phyloP scores from a whole-genome alignment of 257 asterid species.

The Rauvolfia tetraphylla region DNA sequence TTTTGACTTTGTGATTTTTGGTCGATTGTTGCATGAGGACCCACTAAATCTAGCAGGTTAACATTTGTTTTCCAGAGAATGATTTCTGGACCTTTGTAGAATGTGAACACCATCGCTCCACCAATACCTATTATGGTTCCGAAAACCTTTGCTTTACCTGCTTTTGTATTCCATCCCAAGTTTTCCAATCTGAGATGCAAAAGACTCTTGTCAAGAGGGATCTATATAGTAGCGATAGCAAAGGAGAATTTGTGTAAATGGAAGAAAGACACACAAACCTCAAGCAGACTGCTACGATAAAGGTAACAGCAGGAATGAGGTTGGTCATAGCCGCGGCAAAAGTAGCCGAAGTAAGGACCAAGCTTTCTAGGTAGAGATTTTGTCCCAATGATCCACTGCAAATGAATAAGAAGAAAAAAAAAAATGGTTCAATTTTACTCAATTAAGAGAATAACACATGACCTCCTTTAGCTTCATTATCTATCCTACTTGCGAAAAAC shows the following conservation, averaged over 20 bases:
- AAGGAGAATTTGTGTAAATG: neutral
- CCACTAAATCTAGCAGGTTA: conserved; percentile 38
- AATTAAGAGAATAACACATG: no score
- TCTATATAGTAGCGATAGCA: no score
- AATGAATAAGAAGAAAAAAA: neutral
- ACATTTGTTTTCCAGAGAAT: conserved; percentile 40
- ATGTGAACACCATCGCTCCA: conserved; percentile 80
- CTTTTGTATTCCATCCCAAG: conserved; percentile 46
- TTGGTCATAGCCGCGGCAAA: conserved; percentile 53
- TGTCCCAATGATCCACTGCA: conserved; percentile 61
- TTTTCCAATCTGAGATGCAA: conserved; percentile 48
- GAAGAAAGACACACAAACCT: conserved; percentile 26
- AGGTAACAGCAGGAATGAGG: conserved; percentile 57
- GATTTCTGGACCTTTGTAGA: conserved; percentile 59
- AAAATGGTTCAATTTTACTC: no score
- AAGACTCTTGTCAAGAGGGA: neutral
- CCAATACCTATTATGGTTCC: conserved; percentile 60
- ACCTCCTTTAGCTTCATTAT: no score
- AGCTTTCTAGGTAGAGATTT: conserved; percentile 49
- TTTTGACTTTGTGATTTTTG: conserved; percentile 12
- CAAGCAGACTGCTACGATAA: conserved; percentile 39
- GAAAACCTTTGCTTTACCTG: conserved; percentile 67
- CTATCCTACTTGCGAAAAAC: no score
- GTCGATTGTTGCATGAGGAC: conserved; percentile 4
- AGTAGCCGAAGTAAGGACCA: conserved; percentile 52